A percentile compares a stretch with the other conserved stretches of the same genome.
phyloP scores from a whole-genome alignment of 2,329 filamentous ascomycete genomes.

The Colletotrichum viniferum region DNA sequence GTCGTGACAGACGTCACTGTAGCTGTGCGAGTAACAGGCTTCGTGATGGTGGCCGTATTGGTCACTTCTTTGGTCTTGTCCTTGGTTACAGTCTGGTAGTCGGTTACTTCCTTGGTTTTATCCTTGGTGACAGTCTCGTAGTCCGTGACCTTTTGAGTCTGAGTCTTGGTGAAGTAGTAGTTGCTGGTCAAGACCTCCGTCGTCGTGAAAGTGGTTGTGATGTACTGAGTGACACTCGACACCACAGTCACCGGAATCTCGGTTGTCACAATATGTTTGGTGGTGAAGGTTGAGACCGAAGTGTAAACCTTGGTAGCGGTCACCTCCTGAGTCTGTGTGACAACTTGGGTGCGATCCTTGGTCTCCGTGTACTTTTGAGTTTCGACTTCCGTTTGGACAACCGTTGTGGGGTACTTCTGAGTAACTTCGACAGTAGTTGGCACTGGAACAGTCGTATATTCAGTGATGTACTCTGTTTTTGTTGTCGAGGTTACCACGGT shows the following conservation, averaged over 20 bases:
- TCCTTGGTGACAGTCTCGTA: conserved; percentile 2
- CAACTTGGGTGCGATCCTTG: conserved; percentile 4
- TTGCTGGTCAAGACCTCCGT: conserved; percentile 6
- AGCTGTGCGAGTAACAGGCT: conserved; percentile 17
- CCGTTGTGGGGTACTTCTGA: conserved; percentile 2
- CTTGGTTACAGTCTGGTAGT: background rate
- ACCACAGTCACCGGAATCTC: conserved; percentile 16
- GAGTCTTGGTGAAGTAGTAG: conserved; percentile 11
- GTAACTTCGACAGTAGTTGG: conserved; percentile 12
- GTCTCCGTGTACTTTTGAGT: conserved; percentile 10
- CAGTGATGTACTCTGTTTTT: conserved; percentile 16
- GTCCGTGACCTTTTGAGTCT: conserved; percentile 3
- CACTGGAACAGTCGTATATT: conserved; percentile 9
- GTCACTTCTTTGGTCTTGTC: background rate
- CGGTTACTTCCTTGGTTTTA: background rate
- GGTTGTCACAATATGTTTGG: conserved; percentile 5
- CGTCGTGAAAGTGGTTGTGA: conserved; percentile 16
- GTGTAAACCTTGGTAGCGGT: conserved; percentile 11
- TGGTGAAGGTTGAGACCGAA: conserved; percentile 10
- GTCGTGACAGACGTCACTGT: conserved; percentile 4
- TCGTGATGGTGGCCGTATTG: background rate
- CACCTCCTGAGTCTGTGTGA: conserved; percentile 11
- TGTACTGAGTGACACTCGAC: conserved; percentile 7
- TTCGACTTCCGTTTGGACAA: conserved; percentile 8
- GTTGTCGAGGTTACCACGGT: conserved; percentile 23